Conservation (phyloP, 2,329 filamentous ascomycete species). For the Colletotrichum godetiae region DNA sequence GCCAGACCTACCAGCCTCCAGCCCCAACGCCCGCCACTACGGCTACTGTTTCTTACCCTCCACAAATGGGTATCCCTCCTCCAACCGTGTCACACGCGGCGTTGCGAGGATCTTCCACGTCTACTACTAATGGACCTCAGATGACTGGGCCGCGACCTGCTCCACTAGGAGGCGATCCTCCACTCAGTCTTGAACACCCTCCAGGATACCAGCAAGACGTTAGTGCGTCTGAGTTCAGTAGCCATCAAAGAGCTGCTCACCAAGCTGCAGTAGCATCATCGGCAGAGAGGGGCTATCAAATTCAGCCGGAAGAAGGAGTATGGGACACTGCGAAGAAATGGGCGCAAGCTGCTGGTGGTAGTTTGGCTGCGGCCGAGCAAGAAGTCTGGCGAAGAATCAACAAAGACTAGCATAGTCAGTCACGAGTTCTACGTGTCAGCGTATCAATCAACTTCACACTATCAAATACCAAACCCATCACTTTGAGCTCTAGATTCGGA, state of each 20-base stretch:
- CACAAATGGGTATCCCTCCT: conserved; percentile 64
- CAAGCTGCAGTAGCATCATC: conserved; percentile 45
- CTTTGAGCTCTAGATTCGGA: not conserved
- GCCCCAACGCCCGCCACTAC: conserved; percentile 47
- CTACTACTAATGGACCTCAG: conserved; percentile 44
- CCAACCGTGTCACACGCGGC: conserved; percentile 53
- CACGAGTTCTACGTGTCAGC: not conserved
- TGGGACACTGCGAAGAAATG: conserved; percentile 69
- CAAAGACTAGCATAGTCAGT: conserved; percentile 56
- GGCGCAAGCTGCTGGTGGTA: conserved; percentile 67
- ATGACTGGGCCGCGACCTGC: conserved; percentile 41
- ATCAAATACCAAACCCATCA: not conserved
- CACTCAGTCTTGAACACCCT: conserved; percentile 55
- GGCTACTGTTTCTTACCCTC: conserved; percentile 51
- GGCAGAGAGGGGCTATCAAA: conserved; percentile 42
- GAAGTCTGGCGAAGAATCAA: conserved; percentile 74
- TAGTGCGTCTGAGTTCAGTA: conserved; percentile 62
- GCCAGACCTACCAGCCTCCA: conserved; percentile 54
- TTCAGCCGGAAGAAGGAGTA: conserved; percentile 54
- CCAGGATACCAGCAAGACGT: conserved; percentile 68
- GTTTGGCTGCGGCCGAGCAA: conserved; percentile 67
- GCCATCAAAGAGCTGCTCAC: conserved; percentile 57
- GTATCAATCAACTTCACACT: not conserved
- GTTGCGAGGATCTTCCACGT: conserved; percentile 59
- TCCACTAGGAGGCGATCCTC: conserved; percentile 40